Conservation (phyloP, 2,329 filamentous ascomycete genomes). For the Fusarium chaquense region DNA sequence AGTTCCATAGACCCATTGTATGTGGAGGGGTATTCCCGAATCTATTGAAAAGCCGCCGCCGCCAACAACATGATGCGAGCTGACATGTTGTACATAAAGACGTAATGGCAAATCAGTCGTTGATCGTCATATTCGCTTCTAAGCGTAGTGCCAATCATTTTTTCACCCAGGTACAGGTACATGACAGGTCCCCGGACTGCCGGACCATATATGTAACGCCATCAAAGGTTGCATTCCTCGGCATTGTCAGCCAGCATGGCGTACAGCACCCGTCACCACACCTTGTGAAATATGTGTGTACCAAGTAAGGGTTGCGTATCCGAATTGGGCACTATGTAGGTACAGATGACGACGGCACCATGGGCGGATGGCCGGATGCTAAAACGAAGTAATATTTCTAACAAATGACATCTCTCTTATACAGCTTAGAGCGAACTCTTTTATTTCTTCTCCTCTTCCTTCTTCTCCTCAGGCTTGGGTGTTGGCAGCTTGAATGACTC, state of each 20-base stretch:
- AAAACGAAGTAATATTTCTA: conserved; percentile 50
- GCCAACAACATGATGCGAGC: conserved; percentile 36
- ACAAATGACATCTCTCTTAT: conserved; percentile 52
- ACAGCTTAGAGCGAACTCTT: conserved; percentile 46
- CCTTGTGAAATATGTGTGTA: conserved; percentile 18
- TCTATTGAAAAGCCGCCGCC: conserved; percentile 28
- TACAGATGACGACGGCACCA: conserved; percentile 18
- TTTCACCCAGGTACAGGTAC: conserved; percentile 29
- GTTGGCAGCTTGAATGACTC: conserved; percentile 94
- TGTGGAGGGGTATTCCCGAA: conserved; percentile 29
- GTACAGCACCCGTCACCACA: conserved; percentile 16
- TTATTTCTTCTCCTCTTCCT: conserved; percentile 94
- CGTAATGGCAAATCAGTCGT: conserved; percentile 32
- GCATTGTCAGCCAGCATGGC: conserved; percentile 27
- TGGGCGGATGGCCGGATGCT: conserved; percentile 28
- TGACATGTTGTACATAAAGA: conserved; percentile 36
- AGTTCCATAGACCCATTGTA: conserved; percentile 24
- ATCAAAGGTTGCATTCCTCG: conserved; percentile 31
- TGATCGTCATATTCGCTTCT: conserved; percentile 43
- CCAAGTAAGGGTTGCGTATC: conserved; percentile 15
- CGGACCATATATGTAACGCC: conserved; percentile 30
- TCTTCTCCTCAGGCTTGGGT: conserved; percentile 92
- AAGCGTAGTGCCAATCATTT: conserved; percentile 42
- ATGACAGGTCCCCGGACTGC: conserved; percentile 23
- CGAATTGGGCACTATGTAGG: conserved; percentile 19